These are phyloP conservation scores for Periconia sp. DNA, from an alignment of 2,329 filamentous ascomycete genomes.

Conservation along the genomic window DNA sequence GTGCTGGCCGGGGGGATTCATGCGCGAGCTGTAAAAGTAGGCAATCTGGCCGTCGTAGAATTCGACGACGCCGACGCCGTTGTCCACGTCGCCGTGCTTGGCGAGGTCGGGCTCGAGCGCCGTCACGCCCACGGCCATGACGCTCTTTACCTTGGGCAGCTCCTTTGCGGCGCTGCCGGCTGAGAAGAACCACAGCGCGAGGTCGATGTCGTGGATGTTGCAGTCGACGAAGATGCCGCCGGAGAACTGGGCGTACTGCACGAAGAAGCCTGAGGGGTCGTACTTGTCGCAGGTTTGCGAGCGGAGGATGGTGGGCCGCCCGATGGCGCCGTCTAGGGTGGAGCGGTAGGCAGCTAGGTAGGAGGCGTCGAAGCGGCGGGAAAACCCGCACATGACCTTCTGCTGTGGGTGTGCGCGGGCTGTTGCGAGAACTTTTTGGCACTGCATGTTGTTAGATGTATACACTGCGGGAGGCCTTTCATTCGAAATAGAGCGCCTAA, in stretches of 20 bases:
- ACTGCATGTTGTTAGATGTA: constrained; percentile 48
- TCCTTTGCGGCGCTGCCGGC: constrained; percentile 20
- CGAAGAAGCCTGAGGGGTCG: constrained; percentile 70
- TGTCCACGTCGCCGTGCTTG: constrained; percentile 66
- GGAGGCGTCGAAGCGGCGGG: constrained; percentile 69
- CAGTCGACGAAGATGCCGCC: constrained; percentile 76
- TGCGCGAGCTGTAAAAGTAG: constrained; percentile 67
- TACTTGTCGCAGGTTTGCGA: constrained; percentile 72
- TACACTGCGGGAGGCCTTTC: neutral
- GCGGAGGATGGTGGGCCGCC: constrained; percentile 65
- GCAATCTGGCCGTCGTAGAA: constrained; percentile 69
- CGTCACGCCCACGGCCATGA: constrained; percentile 63
- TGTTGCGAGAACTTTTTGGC: constrained; percentile 65
- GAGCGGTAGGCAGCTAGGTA: constrained; percentile 66
- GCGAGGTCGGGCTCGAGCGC: constrained; percentile 64
- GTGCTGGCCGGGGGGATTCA: constrained; percentile 73
- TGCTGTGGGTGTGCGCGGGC: constrained; percentile 62
- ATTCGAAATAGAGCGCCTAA: neutral
- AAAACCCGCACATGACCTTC: constrained; percentile 72
- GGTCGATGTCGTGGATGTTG: constrained; percentile 73
- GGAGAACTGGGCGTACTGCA: constrained; percentile 68
- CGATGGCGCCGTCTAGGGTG: constrained; percentile 62
- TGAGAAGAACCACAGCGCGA: constrained; percentile 67
- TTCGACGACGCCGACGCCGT: constrained; percentile 69
- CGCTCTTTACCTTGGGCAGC: constrained; percentile 59